Base-by-base conservation (phyloP, 805 yeast genomes). In the Komagataella ulmi region DNA sequence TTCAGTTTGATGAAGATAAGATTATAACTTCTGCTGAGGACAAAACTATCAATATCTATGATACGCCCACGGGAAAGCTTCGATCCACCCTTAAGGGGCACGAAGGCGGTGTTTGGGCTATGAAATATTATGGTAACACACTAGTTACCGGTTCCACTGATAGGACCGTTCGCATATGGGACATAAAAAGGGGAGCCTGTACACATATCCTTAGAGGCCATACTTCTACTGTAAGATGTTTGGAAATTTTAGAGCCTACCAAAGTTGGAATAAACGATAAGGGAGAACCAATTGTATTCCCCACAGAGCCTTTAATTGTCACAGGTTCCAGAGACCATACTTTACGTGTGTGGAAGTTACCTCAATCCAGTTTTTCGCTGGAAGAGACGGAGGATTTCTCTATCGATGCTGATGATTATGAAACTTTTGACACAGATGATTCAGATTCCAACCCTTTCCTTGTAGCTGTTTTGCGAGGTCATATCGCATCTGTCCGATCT, bases 91-190 rank as follows among this genome's bases (percentile, higher is more conserved):
- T 93, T 47, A 72, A 75, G 46, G 97, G 97, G 6, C 99, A 93
- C 62, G 95, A 85, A 51, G 99, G 99, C 47, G 99, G 99, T 45
- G 99, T 93, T 4, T 93, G 99, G 99, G 98, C 99, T 1, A 74
- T 93, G 63, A 88, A 91, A 66, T 90, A 89, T 62, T 73, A 78
- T 51, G 89, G 87, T 19, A 80, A 83, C 59, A 88, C 89, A 7
- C 72, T 93, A 47, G 96, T 91, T 1, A 85, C 95, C 54, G 99
- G 98, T 0, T 85, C 96, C 1, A 91, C 97, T 0, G 99, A 93
- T 67, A 77, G 97, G 58, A 83, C 96, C 0, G 95, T 93, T 3
- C 76, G 99, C 53, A 81, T 93, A 3, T 93, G 99, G 99, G 88
- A 90, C 62, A 80, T 90, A 55, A 75, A 77, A 52, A 81, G 85